Conservation (phyloP, 441 rosid genomes). For the Aleurites moluccanus region DNA sequence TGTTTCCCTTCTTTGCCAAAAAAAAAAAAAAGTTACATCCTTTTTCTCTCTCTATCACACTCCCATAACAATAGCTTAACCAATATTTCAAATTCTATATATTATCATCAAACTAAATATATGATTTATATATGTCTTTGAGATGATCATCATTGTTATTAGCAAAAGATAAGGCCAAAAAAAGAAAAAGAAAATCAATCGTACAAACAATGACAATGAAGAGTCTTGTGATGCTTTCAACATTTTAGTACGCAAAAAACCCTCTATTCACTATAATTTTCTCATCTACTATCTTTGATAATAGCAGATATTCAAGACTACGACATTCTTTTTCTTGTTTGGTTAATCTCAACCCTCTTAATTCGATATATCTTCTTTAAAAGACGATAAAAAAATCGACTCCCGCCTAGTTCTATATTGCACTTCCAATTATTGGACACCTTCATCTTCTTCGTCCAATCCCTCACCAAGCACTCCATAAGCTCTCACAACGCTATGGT, state of each 20-base stretch:
- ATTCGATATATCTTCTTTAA: conserved; percentile 30
- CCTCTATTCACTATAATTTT: no score
- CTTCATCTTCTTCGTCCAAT: conserved; percentile 53
- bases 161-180: background rate
- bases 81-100: no score
- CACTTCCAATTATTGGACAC: conserved; percentile 59
- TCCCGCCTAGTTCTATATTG: conserved; percentile 47
- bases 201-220: background rate
- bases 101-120: no score
- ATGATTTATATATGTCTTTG: no score
- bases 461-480: conserved; percentile 60
- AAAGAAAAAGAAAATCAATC: no score
- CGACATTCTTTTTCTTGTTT: conserved; percentile 25
- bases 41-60: no score
- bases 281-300: background rate
- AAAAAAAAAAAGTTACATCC: no score
- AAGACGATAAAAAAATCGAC: conserved; percentile 12
- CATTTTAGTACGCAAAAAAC: no score
- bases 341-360: conserved; percentile 32
- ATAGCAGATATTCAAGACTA: conserved; percentile 33
- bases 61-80: no score
- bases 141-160: no score
- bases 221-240: background rate
- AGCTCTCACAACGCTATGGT: conserved; percentile 44
- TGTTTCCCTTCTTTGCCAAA: no score